Evolutionary conservation across 1,284 basidiomycete species (phyloP), one percentile per base, ranked within the genome.

Genomic region (Rhodotorula sp.): DNA sequence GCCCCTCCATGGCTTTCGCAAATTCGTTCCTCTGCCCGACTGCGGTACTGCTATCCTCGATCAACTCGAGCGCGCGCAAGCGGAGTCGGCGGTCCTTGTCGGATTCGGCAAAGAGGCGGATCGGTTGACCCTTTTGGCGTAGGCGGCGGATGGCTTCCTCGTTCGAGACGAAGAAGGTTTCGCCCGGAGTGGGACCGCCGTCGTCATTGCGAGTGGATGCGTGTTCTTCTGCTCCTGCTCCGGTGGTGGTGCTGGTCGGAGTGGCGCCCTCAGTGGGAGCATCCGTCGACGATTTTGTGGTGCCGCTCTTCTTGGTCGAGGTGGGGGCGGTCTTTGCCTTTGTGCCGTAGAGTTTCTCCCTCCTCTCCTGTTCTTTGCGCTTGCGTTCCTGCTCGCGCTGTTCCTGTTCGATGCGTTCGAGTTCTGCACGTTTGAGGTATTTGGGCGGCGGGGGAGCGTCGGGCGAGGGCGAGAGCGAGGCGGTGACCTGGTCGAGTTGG

Each of bases 31-130:
- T 88, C 1, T 85, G 72, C 88, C 90, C 78, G 18, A 26, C 18
- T 16, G 26, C 20, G 34, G 48, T 26, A 34, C 34, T 34, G 3
- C 71, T 64, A 15, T 91, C 89, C 81, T 97, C 95, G 72, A 97
- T 91, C 62, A 99, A 86, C 81, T 99, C 96, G 21, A 99, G 84
- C 0, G 96, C 94, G 68, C 96, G 88, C 34, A 99, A 82, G 23
- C 97, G 89, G 34, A 98, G 83, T 54, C 94, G 85, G 15, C 96
- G 86, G 62, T 98, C 97, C 82, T 93, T 92, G 83, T 99, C 96
- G 0, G 90, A 88, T 81, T 99, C 97, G 57, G 90, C 97, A 80
- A 99, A 99, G 3, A 99, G 84, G 15, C 93, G 88, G 73, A 99
- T 92, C 3, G 97, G 97, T 80, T 99, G 93, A 39, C 92, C 92